Evolutionary conservation across 2,329 filamentous ascomycete genomes (phyloP).

Genomic region (Exophiala viscosa): DNA sequence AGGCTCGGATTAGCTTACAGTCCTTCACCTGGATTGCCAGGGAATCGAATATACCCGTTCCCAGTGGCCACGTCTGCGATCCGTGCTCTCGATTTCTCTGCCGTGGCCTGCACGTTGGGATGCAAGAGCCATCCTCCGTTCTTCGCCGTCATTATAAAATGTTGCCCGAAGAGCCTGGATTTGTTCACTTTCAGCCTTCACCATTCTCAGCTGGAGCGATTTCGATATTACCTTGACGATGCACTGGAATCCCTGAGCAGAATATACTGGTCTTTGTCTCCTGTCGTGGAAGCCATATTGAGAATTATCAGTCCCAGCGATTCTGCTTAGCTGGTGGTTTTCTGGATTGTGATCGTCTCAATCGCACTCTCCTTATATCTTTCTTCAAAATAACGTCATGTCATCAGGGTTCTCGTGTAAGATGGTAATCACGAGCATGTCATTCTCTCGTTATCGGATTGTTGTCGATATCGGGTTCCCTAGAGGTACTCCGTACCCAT

Average conservation of each 20-base stretch:
- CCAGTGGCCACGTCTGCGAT: constrained; percentile 12
- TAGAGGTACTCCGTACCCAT: no score
- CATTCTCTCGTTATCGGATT: no score
- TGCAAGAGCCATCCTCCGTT: constrained; percentile 7
- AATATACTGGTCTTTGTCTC: neutral
- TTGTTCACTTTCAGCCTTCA: neutral
- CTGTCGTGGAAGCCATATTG: neutral
- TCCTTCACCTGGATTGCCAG: neutral
- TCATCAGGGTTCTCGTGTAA: no score
- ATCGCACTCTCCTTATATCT: no score
- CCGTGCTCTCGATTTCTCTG: neutral
- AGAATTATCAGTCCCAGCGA: neutral
- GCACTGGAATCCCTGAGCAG: neutral
- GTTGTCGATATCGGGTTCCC: no score
- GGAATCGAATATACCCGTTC: neutral
- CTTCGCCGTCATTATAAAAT: neutral
- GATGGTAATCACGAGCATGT: no score
- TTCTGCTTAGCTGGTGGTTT: neutral
- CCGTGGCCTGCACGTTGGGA: neutral
- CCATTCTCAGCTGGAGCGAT: neutral
- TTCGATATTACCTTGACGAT: neutral
- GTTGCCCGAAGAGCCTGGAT: neutral
- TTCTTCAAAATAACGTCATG: no score
- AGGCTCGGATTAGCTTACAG: neutral
- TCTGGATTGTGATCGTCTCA: no score